Evolutionary conservation across 768 basidiomycete species (phyloP).

Genomic region (Pulveroboletus sp.): DNA sequence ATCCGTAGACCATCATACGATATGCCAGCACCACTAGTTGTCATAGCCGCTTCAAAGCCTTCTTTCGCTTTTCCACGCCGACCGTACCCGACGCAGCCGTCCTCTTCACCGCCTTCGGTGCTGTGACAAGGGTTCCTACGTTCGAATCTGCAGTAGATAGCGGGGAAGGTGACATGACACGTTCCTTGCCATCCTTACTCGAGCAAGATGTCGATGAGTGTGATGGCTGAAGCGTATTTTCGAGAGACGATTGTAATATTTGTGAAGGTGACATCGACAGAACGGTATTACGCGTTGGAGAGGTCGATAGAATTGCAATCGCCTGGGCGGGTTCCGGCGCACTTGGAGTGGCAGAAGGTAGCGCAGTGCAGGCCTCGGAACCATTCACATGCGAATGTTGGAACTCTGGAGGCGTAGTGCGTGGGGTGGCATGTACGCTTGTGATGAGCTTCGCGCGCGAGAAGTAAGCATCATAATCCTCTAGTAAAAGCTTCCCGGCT

Average conservation of each 20-base stretch:
- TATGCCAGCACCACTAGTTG: conserved; percentile 1
- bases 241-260: conserved; percentile 31
- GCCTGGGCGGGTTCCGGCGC: conserved; percentile 25
- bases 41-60: conserved; percentile 77
- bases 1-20: background rate
- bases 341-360: conserved; percentile 14
- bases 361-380: conserved; percentile 12
- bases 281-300: conserved; percentile 39
- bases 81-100: conserved; percentile 49
- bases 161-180: conserved; percentile 65
- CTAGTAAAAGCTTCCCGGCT: conserved; percentile 85
- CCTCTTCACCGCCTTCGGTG: conserved; percentile 65
- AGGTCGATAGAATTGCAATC: conserved; percentile 39
- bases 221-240: conserved; percentile 40
- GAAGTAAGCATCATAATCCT: conserved; percentile 87
- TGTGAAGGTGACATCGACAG: conserved; percentile 40
- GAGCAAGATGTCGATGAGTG: conserved; percentile 31
- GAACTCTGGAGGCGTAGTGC: conserved; percentile 69
- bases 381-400: conserved; percentile 38
- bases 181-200: conserved; percentile 44
- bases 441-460: conserved; percentile 85
- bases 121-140: conserved; percentile 38
- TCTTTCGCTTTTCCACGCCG: conserved; percentile 81
- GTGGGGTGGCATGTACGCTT: conserved; percentile 84
- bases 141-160: conserved; percentile 70